Percentiles rank a stretch among this genome's conserved stretches.
Evolutionary conservation across 371 early-diverging fungal species (phyloP).

Genomic region (Massospora cicadina): DNA sequence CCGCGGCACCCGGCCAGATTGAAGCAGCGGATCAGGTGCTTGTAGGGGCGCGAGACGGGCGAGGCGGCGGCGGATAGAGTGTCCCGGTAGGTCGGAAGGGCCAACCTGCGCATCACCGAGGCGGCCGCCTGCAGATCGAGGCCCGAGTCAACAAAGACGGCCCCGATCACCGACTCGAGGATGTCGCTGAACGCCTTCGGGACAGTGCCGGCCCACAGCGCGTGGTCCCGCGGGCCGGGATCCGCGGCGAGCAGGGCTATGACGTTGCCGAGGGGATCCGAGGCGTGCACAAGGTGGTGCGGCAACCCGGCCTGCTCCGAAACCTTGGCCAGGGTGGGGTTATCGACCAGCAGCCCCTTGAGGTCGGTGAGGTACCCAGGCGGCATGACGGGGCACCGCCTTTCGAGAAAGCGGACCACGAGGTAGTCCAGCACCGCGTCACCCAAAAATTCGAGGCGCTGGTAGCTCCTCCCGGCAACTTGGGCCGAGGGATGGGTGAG

Average conservation of each 20-base stretch:
- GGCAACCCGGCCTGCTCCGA: conserved; percentile 39
- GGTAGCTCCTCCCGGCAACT: conserved; percentile 45
- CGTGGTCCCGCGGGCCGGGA: conserved; percentile 20
- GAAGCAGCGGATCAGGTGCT: neutral
- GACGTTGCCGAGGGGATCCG: conserved; percentile 25
- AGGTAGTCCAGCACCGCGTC: conserved; percentile 82
- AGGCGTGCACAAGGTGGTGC: conserved; percentile 41
- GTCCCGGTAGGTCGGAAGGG: neutral
- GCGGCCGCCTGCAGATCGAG: conserved; percentile 29
- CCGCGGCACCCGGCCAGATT: neutral
- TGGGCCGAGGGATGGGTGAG: conserved; percentile 67
- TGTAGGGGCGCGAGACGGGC: neutral
- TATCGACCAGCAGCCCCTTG: conserved; percentile 72
- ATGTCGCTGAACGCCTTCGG: conserved; percentile 83
- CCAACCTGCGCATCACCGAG: neutral
- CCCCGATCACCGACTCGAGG: conserved; percentile 76
- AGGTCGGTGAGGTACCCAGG: conserved; percentile 56
- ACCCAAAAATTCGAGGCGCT: conserved; percentile 87
- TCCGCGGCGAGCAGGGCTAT: conserved; percentile 23
- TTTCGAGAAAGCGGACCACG: conserved; percentile 48
- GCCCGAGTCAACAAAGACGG: conserved; percentile 68
- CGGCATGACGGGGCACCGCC: conserved; percentile 28
- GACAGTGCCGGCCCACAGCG: conserved; percentile 49
- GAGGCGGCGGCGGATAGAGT: neutral
- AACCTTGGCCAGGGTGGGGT: conserved; percentile 57